A percentile compares a stretch with the other conserved stretches of the same genome.
These are phyloP conservation scores for Arthrinium phaeospermum DNA, from an alignment of 2,329 filamentous ascomycete species.

Conservation along the genomic window DNA sequence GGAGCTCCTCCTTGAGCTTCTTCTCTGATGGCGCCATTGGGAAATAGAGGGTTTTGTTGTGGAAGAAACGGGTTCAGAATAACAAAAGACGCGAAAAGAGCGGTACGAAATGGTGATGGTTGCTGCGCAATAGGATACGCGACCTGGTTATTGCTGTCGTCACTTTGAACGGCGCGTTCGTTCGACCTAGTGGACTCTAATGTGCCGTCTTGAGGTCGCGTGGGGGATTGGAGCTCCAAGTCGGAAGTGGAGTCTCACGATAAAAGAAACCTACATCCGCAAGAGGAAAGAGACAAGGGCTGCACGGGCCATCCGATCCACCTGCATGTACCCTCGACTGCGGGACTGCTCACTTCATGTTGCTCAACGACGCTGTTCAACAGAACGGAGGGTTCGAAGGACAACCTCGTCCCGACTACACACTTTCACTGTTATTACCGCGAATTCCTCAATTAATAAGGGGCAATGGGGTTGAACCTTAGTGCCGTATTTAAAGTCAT, in stretches of 20 bases:
- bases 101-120: not conserved
- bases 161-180: not conserved
- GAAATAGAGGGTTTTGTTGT: not conserved
- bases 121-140: not conserved
- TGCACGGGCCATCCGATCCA: not conserved
- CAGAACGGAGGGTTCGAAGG: too few relatives aligned
- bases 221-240: slow-evolving; percentile 6
- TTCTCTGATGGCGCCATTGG: slow-evolving; percentile 19
- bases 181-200: not conserved
- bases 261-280: not conserved
- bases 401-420: too few relatives aligned
- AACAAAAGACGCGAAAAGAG: not conserved
- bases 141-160: not conserved
- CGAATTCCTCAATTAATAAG: too few relatives aligned
- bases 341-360: not conserved
- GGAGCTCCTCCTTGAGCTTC: slow-evolving; percentile 51
- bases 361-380: too few relatives aligned
- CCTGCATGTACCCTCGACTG: not conserved
- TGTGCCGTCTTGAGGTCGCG: not conserved
- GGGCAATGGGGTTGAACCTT: too few relatives aligned
- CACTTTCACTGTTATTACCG: too few relatives aligned
- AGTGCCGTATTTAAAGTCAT: too few relatives aligned
- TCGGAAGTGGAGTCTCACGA: not conserved
- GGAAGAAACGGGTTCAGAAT: too few relatives aligned
- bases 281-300: not conserved